A percentile compares a stretch with the other conserved stretches of the same genome.
phyloP scores from a whole-genome alignment of 2,329 filamentous ascomycete species.

The Venturia oleaginea region DNA sequence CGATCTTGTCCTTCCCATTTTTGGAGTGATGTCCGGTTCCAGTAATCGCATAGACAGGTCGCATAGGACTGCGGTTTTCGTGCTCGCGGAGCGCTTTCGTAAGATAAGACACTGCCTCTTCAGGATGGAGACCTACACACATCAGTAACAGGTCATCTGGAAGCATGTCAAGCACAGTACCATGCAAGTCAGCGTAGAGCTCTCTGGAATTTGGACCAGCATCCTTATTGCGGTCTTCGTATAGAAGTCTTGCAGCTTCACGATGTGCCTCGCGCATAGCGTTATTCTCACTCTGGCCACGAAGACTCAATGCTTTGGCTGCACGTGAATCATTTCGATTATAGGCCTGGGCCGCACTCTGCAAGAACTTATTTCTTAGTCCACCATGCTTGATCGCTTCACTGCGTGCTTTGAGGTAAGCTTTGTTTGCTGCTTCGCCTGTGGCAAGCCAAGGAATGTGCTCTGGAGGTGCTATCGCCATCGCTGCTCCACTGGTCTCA shows the following conservation, averaged over 20 bases:
- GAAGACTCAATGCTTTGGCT: conserved; percentile 86
- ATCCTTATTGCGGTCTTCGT: conserved; percentile 84
- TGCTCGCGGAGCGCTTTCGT: conserved; percentile 83
- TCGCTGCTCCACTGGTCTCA: conserved; percentile 72
- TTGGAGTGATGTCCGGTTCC: conserved; percentile 97
- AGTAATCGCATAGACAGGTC: conserved; percentile 88
- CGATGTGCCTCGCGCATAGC: conserved; percentile 95
- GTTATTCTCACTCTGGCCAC: conserved; percentile 93
- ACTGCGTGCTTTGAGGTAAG: conserved; percentile 87
- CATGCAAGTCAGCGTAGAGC: conserved; percentile 91
- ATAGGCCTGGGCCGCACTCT: conserved; percentile 91
- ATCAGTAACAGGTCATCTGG: conserved; percentile 9
- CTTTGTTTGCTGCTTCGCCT: conserved; percentile 79
- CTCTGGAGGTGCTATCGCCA: conserved; percentile 77
- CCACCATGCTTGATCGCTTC: conserved; percentile 97
- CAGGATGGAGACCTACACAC: conserved; percentile 68
- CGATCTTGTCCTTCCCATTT: conserved; percentile 97
- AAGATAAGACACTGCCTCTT: conserved; percentile 92
- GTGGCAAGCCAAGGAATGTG: conserved; percentile 97
- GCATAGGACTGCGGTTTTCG: conserved; percentile 45
- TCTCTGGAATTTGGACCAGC: conserved; percentile 49
- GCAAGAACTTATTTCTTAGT: conserved; percentile 90
- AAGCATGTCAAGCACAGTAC: conserved; percentile 22
- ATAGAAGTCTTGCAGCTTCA: conserved; percentile 83
- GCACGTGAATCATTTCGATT: conserved; percentile 95